Evolutionary conservation across 192 early-diverging fungal species (phyloP).

Genomic region (Coemansia sp.): DNA sequence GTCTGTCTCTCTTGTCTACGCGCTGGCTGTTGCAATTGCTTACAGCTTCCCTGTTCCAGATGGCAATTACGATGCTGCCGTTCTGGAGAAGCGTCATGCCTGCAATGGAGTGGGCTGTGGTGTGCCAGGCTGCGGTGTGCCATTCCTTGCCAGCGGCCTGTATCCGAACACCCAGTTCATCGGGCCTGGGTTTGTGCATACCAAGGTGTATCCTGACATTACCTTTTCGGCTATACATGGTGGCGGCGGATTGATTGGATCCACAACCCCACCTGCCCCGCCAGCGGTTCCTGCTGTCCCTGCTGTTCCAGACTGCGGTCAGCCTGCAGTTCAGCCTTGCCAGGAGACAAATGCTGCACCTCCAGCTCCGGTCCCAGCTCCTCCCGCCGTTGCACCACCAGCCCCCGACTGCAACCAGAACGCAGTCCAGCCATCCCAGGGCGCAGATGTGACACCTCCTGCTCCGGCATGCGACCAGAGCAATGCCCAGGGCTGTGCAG

Average conservation of each 20-base stretch:
- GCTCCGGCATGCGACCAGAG: constrained; percentile 2
- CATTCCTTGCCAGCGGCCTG: constrained; percentile 12
- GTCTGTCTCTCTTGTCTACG: constrained; percentile 12
- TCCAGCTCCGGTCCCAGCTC: constrained; percentile 2
- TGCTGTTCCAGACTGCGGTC: constrained; percentile 4
- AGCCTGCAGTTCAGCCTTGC: not conserved
- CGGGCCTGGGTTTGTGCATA: constrained; percentile 22
- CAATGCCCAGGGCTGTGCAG: constrained; percentile 5
- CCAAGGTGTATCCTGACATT: constrained; percentile 14
- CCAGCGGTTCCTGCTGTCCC: constrained; percentile 2
- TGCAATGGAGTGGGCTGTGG: constrained; percentile 18
- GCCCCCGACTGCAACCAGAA: constrained; percentile 1
- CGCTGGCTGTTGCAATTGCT: constrained; percentile 15
- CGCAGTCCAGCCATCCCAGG: not conserved
- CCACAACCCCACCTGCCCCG: not conserved
- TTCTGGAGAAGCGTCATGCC: constrained; percentile 9
- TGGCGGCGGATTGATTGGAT: not conserved
- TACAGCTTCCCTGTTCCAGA: constrained; percentile 10
- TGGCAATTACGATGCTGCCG: not conserved
- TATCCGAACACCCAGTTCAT: constrained; percentile 27
- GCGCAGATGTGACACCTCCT: not conserved
- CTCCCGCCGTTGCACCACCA: constrained; percentile 4
- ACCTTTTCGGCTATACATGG: constrained; percentile 17
- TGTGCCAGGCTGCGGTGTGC: constrained; percentile 1
- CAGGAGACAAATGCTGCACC: not conserved